These are phyloP conservation scores for Phytophthora niederhauseri DNA, from an alignment of 352 stramenopile species.

Conservation along the genomic window DNA sequence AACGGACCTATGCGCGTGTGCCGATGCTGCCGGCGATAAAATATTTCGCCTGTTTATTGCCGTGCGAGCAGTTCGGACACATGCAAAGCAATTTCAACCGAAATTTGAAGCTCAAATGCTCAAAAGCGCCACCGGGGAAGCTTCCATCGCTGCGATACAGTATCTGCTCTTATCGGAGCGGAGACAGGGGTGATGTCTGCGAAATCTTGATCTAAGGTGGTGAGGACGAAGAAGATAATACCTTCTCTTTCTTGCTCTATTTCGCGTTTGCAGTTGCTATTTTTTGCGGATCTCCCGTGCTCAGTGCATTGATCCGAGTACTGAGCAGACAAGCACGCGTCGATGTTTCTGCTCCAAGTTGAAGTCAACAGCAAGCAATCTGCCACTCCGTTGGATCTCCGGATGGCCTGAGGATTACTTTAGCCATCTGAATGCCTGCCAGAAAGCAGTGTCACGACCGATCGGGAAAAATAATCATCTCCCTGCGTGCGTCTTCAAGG, in stretches of 20 bases:
- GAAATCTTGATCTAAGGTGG: no score
- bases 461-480: neutral
- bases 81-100: neutral
- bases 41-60: neutral
- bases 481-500: neutral
- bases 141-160: no score
- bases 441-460: neutral
- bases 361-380: neutral
- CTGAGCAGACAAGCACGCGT: no score
- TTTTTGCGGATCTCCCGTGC: no score
- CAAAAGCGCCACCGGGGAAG: no score
- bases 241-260: no score
- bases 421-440: neutral
- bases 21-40: slow-evolving; percentile 54
- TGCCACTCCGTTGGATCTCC: neutral
- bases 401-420: neutral
- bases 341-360: neutral
- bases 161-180: no score
- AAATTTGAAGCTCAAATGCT: no score
- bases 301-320: no score
- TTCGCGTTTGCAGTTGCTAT: no score
- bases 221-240: no score
- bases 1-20: slow-evolving; percentile 73
- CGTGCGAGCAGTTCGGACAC: neutral
- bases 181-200: no score